Base-by-base conservation (phyloP, 495 filamentous ascomycete genomes). In the Lasiosphaeriaceae sp. region DNA sequence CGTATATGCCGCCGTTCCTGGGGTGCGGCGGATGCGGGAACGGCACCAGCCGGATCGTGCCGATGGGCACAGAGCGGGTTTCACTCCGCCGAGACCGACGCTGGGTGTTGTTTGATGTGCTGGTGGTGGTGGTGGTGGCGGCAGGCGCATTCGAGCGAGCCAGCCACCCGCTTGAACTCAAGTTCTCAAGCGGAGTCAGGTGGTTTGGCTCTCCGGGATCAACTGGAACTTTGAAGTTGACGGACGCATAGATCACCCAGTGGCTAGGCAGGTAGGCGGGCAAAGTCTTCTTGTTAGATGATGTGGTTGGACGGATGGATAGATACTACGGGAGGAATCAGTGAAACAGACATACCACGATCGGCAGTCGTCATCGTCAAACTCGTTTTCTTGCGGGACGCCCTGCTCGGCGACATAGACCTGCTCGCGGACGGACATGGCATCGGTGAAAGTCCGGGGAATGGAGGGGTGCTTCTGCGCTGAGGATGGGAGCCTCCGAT, bases 361-460 rank as follows among this genome's bases (percentile, higher is more conserved):
- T 8, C 89, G 80, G 2, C 73, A 19, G 68, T 97, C 93, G 68
- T 96, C 90, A 2, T 71, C 70, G 74, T 97, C 93, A 63, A 88
- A 76, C 64, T 97, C 93, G 62, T 80, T 79, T 2, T 82, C 80
- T 0, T 83, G 68, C 0, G 86, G 80, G 24, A 88, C 81, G 11
- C 75, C 60, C 62, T 96, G 92, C 69, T 96, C 92, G 20, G 78
- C 55, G 14, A 92, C 82, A 70, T 90, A 97, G 60, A 97, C 92
- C 31, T 72, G 66, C 55, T 86, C 77, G 50, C 93, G 88, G 49
- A 97, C 82, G 22, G 72, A 64, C 83, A 96, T 89, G 58, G 90
- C 89, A 63, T 92, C 88, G 52, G 77, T 69, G 76, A 96, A 94
- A 59, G 75, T 63, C 17, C 71, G 68, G 0, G 88, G 86, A 50